A percentile compares a stretch with the other conserved stretches of the same genome.
These are phyloP conservation scores for Diaporthe vaccinii DNA, from an alignment of 2,329 filamentous ascomycete genomes.

Conservation along the genomic window DNA sequence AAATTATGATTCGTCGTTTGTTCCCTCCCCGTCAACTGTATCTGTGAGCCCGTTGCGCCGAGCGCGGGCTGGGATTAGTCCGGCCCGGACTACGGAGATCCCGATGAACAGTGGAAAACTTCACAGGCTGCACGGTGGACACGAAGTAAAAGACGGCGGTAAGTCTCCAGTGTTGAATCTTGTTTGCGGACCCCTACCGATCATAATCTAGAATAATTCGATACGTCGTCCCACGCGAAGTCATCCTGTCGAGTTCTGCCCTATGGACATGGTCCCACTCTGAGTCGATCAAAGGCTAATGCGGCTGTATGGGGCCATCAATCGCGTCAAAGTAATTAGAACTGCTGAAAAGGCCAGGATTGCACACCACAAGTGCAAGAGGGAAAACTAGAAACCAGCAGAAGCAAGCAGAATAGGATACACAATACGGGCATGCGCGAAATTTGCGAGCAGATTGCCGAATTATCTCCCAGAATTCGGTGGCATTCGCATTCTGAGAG, in stretches of 20 bases:
- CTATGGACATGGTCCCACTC: constrained; percentile 12
- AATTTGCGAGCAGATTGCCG: neutral
- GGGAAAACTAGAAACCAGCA: neutral
- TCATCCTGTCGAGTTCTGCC: neutral
- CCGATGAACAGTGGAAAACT: neutral
- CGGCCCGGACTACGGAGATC: neutral
- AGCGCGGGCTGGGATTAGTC: neutral
- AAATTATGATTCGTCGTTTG: too few species aligned
- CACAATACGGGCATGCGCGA: neutral
- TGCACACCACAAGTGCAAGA: neutral
- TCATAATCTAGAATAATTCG: neutral
- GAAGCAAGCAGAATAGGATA: neutral
- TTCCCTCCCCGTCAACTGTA: neutral
- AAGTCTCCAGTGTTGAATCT: neutral
- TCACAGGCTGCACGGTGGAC: neutral
- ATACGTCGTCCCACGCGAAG: neutral
- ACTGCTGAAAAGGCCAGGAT: neutral
- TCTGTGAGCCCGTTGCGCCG: neutral
- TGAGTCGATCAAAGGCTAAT: constrained; percentile 6
- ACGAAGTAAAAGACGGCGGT: neutral
- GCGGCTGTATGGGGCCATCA: neutral
- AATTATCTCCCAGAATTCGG: neutral
- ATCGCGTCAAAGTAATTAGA: neutral
- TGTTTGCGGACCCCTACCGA: constrained; percentile 1
- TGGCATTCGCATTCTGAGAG: neutral